Conservation (phyloP, 306 rosid genomes). For the Fragaria nilgerrensis region DNA sequence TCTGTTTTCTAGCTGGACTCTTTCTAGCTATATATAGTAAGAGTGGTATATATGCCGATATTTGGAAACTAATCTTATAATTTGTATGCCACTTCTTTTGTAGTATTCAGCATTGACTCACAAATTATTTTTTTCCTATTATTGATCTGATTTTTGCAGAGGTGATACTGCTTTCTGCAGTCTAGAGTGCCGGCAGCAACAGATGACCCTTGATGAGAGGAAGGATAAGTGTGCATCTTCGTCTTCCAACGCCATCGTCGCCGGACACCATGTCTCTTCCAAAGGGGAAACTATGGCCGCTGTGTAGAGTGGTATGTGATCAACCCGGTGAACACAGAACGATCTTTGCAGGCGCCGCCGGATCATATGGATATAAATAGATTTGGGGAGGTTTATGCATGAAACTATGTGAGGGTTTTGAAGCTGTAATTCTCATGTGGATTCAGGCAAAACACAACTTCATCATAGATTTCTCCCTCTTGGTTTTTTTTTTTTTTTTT, state of each 20-base stretch:
- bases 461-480: neutral
- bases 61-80: neutral
- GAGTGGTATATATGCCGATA: neutral
- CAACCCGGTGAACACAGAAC: neutral
- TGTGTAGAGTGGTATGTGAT: conserved; percentile 20
- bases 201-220: conserved; percentile 80
- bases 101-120: neutral
- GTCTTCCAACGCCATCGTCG: conserved; percentile 13
- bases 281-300: conserved; percentile 60
- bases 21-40: neutral
- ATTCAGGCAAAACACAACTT: neutral
- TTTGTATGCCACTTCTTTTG: neutral
- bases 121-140: neutral
- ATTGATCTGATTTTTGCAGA: conserved; percentile 33
- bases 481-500: neutral
- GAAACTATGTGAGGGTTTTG: conserved; percentile 13
- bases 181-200: conserved; percentile 82
- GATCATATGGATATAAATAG: conserved; percentile 8
- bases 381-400: conserved; percentile 11
- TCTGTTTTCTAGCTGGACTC: neutral
- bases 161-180: conserved; percentile 90
- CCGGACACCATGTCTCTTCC: conserved; percentile 36
- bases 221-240: conserved; percentile 51
- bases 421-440: conserved; percentile 12
- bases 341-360: neutral